phyloP scores from a whole-genome alignment of 257 asterid genomes.

The Solanum habrochaites region DNA sequence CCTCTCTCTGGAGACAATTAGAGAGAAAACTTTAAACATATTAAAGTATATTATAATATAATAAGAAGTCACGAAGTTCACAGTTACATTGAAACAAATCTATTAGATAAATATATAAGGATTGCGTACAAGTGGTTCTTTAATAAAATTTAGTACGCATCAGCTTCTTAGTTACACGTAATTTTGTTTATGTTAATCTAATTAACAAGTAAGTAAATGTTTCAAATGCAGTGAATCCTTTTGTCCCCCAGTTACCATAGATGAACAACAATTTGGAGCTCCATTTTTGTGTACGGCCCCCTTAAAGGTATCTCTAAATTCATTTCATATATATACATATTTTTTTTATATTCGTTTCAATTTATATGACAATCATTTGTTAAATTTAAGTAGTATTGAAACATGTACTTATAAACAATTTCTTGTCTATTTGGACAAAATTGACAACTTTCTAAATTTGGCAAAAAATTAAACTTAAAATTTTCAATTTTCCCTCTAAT shows the following conservation, averaged over 20 bases:
- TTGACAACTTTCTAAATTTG: neutral
- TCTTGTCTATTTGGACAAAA: no score
- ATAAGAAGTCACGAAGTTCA: no score
- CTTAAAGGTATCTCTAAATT: constrained; percentile 22
- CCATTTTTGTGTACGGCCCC: constrained; percentile 47
- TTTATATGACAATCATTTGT: neutral
- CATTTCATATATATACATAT: neutral
- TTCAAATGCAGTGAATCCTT: constrained; percentile 15
- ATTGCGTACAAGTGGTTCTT: no score
- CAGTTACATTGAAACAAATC: neutral
- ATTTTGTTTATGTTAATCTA: neutral
- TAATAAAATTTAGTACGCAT: no score
- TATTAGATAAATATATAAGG: rapidly evolving
- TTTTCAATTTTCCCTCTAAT: neutral
- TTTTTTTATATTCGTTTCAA: rapidly evolving
- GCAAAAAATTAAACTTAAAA: neutral
- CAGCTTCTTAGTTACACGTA: neutral
- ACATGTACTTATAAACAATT: no score
- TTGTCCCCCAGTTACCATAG: constrained; percentile 14
- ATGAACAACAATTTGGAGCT: neutral
- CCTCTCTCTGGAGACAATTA: neutral
- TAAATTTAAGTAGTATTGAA: neutral
- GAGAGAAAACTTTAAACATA: no score
- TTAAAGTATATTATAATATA: no score
- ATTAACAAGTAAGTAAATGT: neutral